Evolutionary conservation across 306 rosid genomes (phyloP).

Genomic region (Prunus campanulata): DNA sequence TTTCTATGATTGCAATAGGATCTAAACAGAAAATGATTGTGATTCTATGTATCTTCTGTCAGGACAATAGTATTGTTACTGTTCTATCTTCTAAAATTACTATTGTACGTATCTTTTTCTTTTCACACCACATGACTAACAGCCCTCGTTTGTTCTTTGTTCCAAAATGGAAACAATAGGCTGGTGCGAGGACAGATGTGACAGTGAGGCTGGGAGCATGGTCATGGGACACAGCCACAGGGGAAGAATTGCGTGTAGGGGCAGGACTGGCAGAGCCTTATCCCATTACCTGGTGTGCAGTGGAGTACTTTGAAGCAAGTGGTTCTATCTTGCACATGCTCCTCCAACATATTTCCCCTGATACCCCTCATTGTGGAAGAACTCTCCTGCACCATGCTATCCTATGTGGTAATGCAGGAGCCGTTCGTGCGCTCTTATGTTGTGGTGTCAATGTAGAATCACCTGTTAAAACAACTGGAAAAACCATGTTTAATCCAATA

Average conservation of each 20-base stretch:
- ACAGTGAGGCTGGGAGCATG: constrained; percentile 81
- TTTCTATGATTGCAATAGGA: constrained; percentile 19
- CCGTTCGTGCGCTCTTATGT: constrained; percentile 54
- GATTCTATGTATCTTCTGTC: constrained; percentile 7
- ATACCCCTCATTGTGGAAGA: constrained; percentile 55
- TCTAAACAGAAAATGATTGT: constrained; percentile 7
- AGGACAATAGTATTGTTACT: constrained; percentile 10
- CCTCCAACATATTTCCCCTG: constrained; percentile 44
- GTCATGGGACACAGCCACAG: constrained; percentile 86
- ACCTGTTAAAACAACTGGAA: constrained; percentile 55
- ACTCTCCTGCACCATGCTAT: constrained; percentile 86
- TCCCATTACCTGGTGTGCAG: constrained; percentile 82
- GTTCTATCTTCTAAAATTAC: neutral
- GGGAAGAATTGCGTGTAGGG: constrained; percentile 92
- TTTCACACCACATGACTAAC: constrained; percentile 24
- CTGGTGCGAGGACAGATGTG: constrained; percentile 50
- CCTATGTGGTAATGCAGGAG: constrained; percentile 72
- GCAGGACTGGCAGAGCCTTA: constrained; percentile 95
- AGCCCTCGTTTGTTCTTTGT: constrained; percentile 17
- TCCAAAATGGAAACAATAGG: constrained; percentile 40
- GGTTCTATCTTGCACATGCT: constrained; percentile 71
- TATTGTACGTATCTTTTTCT: constrained; percentile 4
- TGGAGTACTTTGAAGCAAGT: constrained; percentile 86
- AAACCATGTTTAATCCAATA: constrained; percentile 56
- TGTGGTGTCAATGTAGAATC: constrained; percentile 58